phyloP scores from a whole-genome alignment of 2,329 filamentous ascomycete genomes.

The Teratosphaeriaceae sp. region DNA sequence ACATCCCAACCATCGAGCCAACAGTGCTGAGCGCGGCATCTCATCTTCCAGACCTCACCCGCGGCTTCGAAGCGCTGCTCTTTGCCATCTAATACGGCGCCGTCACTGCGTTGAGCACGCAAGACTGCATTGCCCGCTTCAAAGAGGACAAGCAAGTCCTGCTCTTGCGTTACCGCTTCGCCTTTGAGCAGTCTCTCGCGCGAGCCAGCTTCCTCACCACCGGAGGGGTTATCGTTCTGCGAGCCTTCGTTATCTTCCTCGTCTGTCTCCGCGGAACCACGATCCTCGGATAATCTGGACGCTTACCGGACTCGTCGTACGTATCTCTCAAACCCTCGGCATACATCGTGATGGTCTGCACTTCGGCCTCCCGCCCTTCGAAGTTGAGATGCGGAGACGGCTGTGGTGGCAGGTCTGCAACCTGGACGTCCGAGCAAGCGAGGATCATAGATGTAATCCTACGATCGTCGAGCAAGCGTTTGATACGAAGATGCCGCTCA shows the following conservation, averaged over 20 bases:
- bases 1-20: conserved; percentile 59
- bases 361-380: conserved; percentile 51
- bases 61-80: conserved; percentile 51
- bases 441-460: conserved; percentile 58
- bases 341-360: conserved; percentile 54
- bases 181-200: conserved; percentile 56
- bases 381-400: conserved; percentile 53
- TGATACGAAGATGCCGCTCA: conserved; percentile 54
- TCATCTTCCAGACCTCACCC: conserved; percentile 53
- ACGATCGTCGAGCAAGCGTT: conserved; percentile 52
- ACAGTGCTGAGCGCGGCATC: conserved; percentile 55
- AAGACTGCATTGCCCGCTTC: conserved; percentile 43
- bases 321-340: conserved; percentile 54
- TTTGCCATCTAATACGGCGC: conserved; percentile 58
- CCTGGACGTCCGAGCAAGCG: conserved; percentile 53
- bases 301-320: conserved; percentile 50
- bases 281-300: conserved; percentile 51
- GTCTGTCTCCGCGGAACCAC: conserved; percentile 48
- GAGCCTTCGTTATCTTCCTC: conserved; percentile 57
- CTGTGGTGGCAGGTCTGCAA: conserved; percentile 56
- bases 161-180: conserved; percentile 54
- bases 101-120: conserved; percentile 44
- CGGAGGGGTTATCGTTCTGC: conserved; percentile 55
- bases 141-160: conserved; percentile 46
- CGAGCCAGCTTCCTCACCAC: conserved; percentile 57